These are phyloP conservation scores for Xylaria sp. DNA, from an alignment of 2,329 filamentous ascomycete genomes.

Conservation along the genomic window DNA sequence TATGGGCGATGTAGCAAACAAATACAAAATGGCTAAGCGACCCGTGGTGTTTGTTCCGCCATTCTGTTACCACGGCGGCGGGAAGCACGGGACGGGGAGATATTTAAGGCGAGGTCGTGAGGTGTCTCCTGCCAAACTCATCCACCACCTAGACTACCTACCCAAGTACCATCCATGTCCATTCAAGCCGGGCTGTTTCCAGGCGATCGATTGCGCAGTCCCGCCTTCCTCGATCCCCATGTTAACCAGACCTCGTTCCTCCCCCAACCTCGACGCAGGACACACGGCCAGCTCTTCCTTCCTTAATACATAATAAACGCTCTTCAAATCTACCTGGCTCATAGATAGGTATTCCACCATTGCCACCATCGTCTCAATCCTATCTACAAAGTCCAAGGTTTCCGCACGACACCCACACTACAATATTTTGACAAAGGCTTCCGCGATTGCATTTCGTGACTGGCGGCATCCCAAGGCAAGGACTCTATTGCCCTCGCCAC, in stretches of 20 bases:
- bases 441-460: not conserved
- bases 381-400: no score
- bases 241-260: no score
- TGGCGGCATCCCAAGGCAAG: no score
- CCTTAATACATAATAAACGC: not conserved
- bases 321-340: not conserved
- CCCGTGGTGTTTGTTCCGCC: constrained; percentile 3
- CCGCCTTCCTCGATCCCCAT: not conserved
- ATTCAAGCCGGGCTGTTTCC: not conserved
- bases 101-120: no score
- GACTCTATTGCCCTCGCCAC: no score
- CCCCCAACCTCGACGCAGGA: not conserved
- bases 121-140: no score
- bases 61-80: not conserved
- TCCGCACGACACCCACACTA: no score
- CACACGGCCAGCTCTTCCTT: not conserved
- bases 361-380: not conserved
- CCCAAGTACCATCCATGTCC: not conserved
- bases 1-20: constrained; percentile 11
- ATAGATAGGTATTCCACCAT: not conserved
- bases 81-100: not conserved
- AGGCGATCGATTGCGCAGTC: not conserved
- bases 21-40: not conserved
- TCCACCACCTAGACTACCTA: no score
- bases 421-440: no score